phyloP scores from a whole-genome alignment of 2,329 filamentous ascomycete genomes.

The Periconia digitata region DNA sequence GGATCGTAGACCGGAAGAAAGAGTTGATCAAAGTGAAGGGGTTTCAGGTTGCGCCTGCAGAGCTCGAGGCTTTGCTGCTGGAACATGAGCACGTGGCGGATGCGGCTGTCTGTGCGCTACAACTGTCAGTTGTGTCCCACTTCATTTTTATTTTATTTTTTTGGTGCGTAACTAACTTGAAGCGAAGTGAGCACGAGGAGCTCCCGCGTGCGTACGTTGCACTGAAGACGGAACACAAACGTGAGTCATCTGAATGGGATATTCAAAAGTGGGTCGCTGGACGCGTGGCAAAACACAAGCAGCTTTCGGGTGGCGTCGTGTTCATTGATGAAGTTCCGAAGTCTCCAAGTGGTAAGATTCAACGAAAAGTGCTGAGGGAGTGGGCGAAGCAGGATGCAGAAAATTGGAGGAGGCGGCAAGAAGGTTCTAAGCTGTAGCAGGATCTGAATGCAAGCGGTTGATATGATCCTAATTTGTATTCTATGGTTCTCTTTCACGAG shows the following conservation, averaged over 20 bases:
- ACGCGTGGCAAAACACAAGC: constrained; percentile 46
- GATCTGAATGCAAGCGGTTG: too few species aligned
- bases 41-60: constrained; percentile 61
- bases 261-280: constrained; percentile 41
- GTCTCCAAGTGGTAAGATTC: constrained; percentile 37
- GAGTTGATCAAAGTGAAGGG: constrained; percentile 64
- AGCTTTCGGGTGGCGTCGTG: constrained; percentile 40
- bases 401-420: constrained; percentile 11
- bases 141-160: not conserved
- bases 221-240: constrained; percentile 29
- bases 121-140: constrained; percentile 7
- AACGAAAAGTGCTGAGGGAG: constrained; percentile 33
- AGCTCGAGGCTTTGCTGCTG: constrained; percentile 58
- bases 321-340: constrained; percentile 40
- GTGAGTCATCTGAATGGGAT: constrained; percentile 34
- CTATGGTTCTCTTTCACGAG: too few species aligned
- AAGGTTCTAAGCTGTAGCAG: constrained; percentile 24
- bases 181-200: constrained; percentile 21
- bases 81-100: constrained; percentile 60
- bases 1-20: constrained; percentile 39
- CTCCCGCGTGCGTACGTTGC: constrained; percentile 38
- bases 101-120: constrained; percentile 55
- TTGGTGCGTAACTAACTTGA: not conserved
- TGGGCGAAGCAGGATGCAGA: constrained; percentile 32
- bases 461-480: too few species aligned